Evolutionary conservation across 2,329 filamentous ascomycete genomes (phyloP), one percentile per base, ranked within the genome.

Genomic region (Trichoderma semiorbis): DNA sequence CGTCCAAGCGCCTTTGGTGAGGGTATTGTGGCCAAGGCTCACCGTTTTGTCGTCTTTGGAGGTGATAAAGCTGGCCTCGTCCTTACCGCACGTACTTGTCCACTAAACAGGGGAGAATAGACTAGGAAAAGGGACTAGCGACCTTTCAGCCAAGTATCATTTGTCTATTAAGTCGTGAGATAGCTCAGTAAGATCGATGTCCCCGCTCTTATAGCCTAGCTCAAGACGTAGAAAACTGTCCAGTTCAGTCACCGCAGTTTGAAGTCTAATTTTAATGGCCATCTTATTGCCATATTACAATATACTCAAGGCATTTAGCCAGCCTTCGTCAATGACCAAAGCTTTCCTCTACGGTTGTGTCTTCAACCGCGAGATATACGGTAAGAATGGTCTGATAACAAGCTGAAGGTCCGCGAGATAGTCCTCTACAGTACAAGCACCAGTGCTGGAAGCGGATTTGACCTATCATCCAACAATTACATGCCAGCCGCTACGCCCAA

Each of bases 61-160:
- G 80, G 81, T 43, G 80, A 81, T 18, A 82, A 81, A 7, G 74
- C 80, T 7, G 81, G 81, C 11, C 81, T 81, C 63, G 80, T 82
- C 18, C 75, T 82, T 26, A 80, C 81, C 53, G 76, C 77, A 28
- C 78, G 81, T 83, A 7, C 77, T 82, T 1, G 75, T 82, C 12
- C 77, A 81, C 28, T 80, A 83, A 70, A 80, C 80, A n/a, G 81
- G 81, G 11, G 16, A 16, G 14, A 18, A 14, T 14, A 61, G 21
- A 14, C n/a, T 61, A 61, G 7, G 28, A 21, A 30, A 3, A 34
- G 28, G 58, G 3, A 18, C 36, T 3, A 26, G 7, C 16, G 18
- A 43, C 3, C 8, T 24, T 34, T 16, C 36, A 39, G 14, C 1
- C 6, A 0, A 39, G 36, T 16, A 39, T 18, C 36, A 39, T 1